These are phyloP conservation scores for Mortierella polycephala DNA, from an alignment of 371 early-diverging fungal species.

Conservation along the genomic window DNA sequence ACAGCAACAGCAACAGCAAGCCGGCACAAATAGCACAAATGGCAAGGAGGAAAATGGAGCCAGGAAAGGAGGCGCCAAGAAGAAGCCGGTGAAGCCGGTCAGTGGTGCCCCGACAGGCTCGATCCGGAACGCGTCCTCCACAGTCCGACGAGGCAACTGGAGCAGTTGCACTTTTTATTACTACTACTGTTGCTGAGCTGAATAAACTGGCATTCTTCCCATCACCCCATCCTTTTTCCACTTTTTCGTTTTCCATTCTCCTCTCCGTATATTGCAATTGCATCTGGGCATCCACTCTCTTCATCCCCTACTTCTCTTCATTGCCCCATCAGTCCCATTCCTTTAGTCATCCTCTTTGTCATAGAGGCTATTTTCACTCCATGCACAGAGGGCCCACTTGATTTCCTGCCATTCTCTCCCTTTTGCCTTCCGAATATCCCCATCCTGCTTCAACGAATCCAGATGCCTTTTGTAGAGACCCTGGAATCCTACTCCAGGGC, in stretches of 20 bases:
- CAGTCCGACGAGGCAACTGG: too few species aligned
- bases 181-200: too few species aligned
- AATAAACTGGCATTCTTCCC: not conserved
- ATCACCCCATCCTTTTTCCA: not conserved
- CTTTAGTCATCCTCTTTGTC: not conserved
- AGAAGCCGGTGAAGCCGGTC: too few species aligned
- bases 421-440: not conserved
- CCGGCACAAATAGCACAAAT: too few species aligned
- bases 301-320: not conserved
- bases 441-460: conserved; percentile 55
- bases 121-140: too few species aligned
- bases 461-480: conserved; percentile 57
- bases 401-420: conserved; percentile 3
- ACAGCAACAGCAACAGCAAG: too few species aligned
- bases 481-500: conserved; percentile 58
- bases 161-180: too few species aligned
- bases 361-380: not conserved
- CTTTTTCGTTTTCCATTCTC: not conserved
- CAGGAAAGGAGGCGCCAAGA: too few species aligned
- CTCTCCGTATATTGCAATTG: not conserved
- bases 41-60: too few species aligned
- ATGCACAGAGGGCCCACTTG: not conserved
- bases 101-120: too few species aligned
- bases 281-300: not conserved
- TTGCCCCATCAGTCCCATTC: not conserved